phyloP scores from a whole-genome alignment of 805 yeast genomes.

The Yarrowia deformans region DNA sequence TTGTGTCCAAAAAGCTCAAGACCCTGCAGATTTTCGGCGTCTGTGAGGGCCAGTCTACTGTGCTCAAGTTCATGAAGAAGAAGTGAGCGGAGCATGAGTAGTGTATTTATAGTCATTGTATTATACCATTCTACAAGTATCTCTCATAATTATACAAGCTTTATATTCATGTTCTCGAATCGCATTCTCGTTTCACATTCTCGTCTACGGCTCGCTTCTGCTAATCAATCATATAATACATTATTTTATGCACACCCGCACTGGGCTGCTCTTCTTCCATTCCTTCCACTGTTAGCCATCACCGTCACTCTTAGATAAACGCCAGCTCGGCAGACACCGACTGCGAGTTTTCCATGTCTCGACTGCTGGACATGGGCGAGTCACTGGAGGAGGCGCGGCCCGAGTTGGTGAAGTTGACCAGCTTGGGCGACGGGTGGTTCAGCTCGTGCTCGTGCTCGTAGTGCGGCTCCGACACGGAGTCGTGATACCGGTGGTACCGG shows the following conservation, averaged over 20 bases:
- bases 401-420: slow-evolving; percentile 36
- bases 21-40: slow-evolving; percentile 45
- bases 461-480: slow-evolving; percentile 35
- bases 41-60: slow-evolving; percentile 40
- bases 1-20: slow-evolving; percentile 59
- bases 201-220: background rate
- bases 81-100: background rate
- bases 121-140: slow-evolving; percentile 1
- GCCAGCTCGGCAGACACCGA: slow-evolving; percentile 35
- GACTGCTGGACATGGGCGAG: slow-evolving; percentile 8
- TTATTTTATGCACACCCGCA: slow-evolving; percentile 36
- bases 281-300: background rate
- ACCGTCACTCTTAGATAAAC: slow-evolving; percentile 1
- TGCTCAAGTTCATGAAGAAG: slow-evolving; percentile 39
- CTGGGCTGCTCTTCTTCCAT: slow-evolving; percentile 21
- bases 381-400: slow-evolving; percentile 34
- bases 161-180: too few species aligned
- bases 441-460: slow-evolving; percentile 24
- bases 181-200: background rate
- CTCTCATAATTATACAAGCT: too few species aligned
- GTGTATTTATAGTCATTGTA: slow-evolving; percentile 35
- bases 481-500: slow-evolving; percentile 37
- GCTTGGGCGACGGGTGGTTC: slow-evolving; percentile 22
- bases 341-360: slow-evolving; percentile 39
- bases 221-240: slow-evolving; percentile 31